Percentiles rank a stretch among this genome's conserved stretches.
These are phyloP conservation scores for Fusarium sacchari DNA, from an alignment of 2,329 filamentous ascomycete genomes.

Conservation along the genomic window DNA sequence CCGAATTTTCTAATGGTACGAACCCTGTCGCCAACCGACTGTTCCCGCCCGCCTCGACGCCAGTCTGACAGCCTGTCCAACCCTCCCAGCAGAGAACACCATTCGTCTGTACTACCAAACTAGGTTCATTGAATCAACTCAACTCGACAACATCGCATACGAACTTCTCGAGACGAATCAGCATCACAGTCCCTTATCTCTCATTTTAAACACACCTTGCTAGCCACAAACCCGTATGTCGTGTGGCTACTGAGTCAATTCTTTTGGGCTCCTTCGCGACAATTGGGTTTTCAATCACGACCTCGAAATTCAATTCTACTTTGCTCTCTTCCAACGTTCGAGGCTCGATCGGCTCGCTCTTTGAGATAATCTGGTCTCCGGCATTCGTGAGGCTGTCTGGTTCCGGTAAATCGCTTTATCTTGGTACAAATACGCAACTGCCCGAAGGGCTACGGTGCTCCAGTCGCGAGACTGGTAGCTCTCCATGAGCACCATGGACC, in stretches of 20 bases:
- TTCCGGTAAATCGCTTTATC: slow-evolving; percentile 16
- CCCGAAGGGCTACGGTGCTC: slow-evolving; percentile 63
- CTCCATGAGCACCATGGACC: slow-evolving; percentile 66
- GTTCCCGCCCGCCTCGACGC: slow-evolving; percentile 31
- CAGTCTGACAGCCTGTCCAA: slow-evolving; percentile 32
- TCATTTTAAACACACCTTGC: neutral
- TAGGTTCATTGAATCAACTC: slow-evolving; percentile 14
- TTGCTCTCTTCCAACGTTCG: neutral
- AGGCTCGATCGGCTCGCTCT: neutral
- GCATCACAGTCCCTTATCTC: neutral
- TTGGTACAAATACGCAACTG: slow-evolving; percentile 38
- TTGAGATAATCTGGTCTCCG: slow-evolving; percentile 22
- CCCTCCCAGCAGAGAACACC: slow-evolving; percentile 31
- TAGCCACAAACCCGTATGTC: slow-evolving; percentile 23
- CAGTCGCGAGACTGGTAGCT: slow-evolving; percentile 71
- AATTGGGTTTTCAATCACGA: slow-evolving; percentile 15
- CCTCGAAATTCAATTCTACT: neutral
- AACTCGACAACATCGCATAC: slow-evolving; percentile 23
- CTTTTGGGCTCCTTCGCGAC: slow-evolving; percentile 17
- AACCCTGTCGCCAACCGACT: slow-evolving; percentile 34
- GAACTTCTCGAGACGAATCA: neutral
- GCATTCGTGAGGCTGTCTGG: slow-evolving; percentile 29
- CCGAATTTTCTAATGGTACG: slow-evolving; percentile 32
- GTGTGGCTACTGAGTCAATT: slow-evolving; percentile 28
- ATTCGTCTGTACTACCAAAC: slow-evolving; percentile 28